These are phyloP conservation scores for Achaetomium macrosporum DNA, from an alignment of 2,329 filamentous ascomycete genomes.

Conservation along the genomic window DNA sequence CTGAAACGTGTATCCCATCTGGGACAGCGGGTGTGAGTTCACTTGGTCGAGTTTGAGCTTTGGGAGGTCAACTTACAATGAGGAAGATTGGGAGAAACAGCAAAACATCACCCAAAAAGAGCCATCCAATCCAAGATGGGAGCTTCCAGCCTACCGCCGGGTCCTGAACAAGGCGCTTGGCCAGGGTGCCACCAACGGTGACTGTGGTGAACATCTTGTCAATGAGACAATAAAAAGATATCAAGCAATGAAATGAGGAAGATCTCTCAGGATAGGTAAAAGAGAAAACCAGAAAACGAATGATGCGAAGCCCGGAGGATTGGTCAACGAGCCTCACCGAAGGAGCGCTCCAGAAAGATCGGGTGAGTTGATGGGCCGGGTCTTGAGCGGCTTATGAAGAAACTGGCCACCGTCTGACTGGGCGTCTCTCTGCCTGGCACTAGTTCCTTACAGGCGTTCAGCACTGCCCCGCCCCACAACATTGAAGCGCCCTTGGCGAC, in stretches of 20 bases:
- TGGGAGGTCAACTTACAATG: slow-evolving; percentile 32
- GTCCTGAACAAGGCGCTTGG: slow-evolving; percentile 14
- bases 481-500: too few species aligned
- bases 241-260: background rate
- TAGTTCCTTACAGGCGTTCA: slow-evolving; percentile 6
- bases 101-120: slow-evolving; percentile 38
- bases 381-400: background rate
- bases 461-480: slow-evolving; percentile 6
- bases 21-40: background rate
- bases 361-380: background rate
- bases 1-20: slow-evolving; percentile 48
- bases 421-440: slow-evolving; percentile 7
- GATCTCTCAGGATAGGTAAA: too few species aligned
- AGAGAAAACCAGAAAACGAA: background rate
- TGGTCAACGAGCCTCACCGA: background rate
- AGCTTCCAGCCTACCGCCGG: slow-evolving; percentile 26
- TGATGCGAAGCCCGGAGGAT: background rate
- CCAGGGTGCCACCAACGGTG: slow-evolving; percentile 11
- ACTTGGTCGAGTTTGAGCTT: background rate
- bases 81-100: slow-evolving; percentile 42
- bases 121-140: slow-evolving; percentile 33
- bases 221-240: background rate
- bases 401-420: background rate
- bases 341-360: background rate
- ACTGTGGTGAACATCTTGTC: slow-evolving; percentile 6